Percentiles rank a stretch among this genome's conserved stretches.
phyloP scores from a whole-genome alignment of 179 eudicot genomes.

The Patellifolia procumbens region DNA sequence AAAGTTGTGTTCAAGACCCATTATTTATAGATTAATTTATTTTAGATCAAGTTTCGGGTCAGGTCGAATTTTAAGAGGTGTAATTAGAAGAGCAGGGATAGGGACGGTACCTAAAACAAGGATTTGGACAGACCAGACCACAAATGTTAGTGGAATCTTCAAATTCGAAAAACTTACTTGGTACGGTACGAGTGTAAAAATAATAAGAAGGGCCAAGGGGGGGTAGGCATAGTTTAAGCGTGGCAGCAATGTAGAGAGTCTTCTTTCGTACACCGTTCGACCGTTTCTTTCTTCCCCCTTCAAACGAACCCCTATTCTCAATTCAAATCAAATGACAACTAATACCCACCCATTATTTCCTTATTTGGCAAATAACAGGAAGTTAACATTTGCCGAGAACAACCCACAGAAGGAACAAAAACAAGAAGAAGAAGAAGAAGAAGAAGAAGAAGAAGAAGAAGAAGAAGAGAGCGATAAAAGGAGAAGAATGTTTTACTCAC shows the following conservation, averaged over 20 bases:
- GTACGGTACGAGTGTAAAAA: too few relatives aligned
- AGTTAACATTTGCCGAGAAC: background rate
- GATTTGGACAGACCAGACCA: too few relatives aligned
- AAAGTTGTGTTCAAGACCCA: too few relatives aligned
- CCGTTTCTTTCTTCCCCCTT: conserved; percentile 19
- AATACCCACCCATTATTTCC: background rate
- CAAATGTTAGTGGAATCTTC: too few relatives aligned
- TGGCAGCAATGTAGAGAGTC: conserved; percentile 8
- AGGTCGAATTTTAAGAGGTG: too few relatives aligned
- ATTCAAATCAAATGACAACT: background rate
- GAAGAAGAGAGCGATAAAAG: conserved; percentile 13
- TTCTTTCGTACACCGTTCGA: conserved; percentile 22
- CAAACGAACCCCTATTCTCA: background rate
- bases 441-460: background rate
- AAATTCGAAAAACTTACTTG: too few relatives aligned
- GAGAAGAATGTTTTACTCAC: conserved; percentile 57
- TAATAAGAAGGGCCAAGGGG: too few relatives aligned
- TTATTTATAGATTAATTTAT: too few relatives aligned
- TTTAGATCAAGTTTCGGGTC: too few relatives aligned
- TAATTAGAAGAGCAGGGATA: too few relatives aligned
- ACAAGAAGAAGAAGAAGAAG: background rate
- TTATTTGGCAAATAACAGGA: background rate
- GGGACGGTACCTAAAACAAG: too few relatives aligned
- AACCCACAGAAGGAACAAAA: too few relatives aligned
- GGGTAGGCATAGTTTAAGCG: background rate